phyloP scores from a whole-genome alignment of 257 asterid genomes.

The Pogostemon cablin region DNA sequence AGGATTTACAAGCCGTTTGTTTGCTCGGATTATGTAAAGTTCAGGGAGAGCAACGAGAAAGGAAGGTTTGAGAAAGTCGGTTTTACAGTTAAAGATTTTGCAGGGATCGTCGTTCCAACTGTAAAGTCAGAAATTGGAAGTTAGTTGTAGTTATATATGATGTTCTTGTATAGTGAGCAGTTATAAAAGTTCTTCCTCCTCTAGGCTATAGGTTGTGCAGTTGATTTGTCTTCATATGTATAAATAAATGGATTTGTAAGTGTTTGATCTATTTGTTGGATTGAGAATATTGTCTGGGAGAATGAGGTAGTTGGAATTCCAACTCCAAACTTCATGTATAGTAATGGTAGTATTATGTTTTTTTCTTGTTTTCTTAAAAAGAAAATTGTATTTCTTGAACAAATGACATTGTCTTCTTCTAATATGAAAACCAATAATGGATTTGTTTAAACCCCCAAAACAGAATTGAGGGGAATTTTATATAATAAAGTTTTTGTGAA shows the following conservation, averaged over 20 bases:
- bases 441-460: too few species aligned
- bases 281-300: conserved; percentile 33
- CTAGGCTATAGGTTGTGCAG: conserved; percentile 28
- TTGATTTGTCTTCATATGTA: conserved; percentile 27
- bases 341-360: conserved; percentile 30
- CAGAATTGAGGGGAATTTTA: too few species aligned
- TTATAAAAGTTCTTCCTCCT: conserved; percentile 4
- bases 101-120: conserved; percentile 39
- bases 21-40: conserved; percentile 61
- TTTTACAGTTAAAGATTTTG: conserved; percentile 68
- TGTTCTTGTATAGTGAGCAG: conserved; percentile 1
- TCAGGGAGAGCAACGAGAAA: conserved; percentile 57
- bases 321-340: conserved; percentile 37
- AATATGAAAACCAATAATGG: too few species aligned
- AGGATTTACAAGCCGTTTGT: conserved; percentile 59
- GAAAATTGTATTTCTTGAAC: not conserved
- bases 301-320: conserved; percentile 41
- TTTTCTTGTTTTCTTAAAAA: not conserved
- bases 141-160: conserved; percentile 9
- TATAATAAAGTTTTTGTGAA: too few species aligned
- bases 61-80: conserved; percentile 83
- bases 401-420: too few species aligned
- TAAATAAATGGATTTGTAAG: conserved; percentile 19
- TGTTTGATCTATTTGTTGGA: conserved; percentile 31
- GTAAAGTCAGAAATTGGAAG: conserved; percentile 20